Conservation (phyloP, 169 alveolate species). For the Plasmodium cynomolgi region DNA sequence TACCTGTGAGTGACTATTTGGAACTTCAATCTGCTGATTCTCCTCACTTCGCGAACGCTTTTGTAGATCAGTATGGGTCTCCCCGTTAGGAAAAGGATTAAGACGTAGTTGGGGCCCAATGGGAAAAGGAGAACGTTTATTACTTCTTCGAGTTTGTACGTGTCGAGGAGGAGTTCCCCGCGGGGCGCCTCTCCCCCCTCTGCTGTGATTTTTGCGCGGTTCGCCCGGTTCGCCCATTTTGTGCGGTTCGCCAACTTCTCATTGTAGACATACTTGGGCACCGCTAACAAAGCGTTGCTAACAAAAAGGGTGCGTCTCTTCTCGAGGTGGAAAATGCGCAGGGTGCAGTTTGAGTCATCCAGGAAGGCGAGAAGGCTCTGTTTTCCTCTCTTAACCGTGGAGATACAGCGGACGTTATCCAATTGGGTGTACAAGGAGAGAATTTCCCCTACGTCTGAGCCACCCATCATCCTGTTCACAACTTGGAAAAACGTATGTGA, state of each 20-base stretch:
- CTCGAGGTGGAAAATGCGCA: conserved; percentile 13
- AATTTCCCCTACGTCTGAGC: neutral
- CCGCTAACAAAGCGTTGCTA: conserved; percentile 8
- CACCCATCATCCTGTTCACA: neutral
- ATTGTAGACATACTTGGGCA: conserved; percentile 38
- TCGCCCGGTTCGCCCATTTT: neutral
- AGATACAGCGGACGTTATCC: conserved; percentile 8
- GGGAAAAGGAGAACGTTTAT: conserved; percentile 39
- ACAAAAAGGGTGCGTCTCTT: neutral
- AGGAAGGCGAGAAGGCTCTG: neutral
- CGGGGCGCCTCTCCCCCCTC: neutral
- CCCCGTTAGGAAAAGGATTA: conserved; percentile 48
- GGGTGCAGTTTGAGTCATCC: neutral
- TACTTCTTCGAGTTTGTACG: conserved; percentile 18
- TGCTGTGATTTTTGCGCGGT: neutral
- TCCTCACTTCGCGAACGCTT: neutral
- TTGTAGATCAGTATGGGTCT: conserved; percentile 61
- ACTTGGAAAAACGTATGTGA: neutral
- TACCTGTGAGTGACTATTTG: conserved; percentile 27
- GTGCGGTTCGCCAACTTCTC: neutral
- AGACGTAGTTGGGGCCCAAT: conserved; percentile 15
- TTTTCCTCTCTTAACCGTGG: neutral
- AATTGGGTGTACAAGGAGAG: neutral
- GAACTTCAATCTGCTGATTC: conserved; percentile 1
- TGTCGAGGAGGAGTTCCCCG: neutral